Percentiles rank a stretch among this genome's conserved stretches.
Conservation (phyloP, 257 asterid genomes). For the Solanum piurae region DNA sequence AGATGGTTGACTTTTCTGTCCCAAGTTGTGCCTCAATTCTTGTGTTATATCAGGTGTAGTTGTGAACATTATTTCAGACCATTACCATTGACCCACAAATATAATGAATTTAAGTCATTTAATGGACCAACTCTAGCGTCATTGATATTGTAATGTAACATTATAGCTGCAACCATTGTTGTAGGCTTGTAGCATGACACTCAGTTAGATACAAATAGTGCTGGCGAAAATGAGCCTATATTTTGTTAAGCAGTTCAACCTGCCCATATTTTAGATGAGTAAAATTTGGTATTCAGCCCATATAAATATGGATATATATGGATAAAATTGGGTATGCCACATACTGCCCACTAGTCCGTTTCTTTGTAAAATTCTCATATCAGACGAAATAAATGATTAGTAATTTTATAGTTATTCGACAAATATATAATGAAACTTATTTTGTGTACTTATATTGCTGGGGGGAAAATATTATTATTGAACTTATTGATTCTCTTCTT, state of each 20-base stretch:
- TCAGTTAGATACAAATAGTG: not conserved
- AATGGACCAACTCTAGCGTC: not conserved
- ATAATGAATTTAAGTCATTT: not conserved
- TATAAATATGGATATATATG: not conserved
- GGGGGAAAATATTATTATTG: not conserved
- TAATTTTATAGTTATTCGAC: not conserved
- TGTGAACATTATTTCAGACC: not conserved
- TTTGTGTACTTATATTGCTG: not conserved
- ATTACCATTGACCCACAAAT: not conserved
- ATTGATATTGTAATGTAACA: not conserved
- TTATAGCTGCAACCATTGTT: not conserved
- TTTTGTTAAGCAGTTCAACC: not conserved
- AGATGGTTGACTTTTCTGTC: not conserved
- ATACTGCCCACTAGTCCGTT: not conserved
- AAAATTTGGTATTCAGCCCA: not conserved
- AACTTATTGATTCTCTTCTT: not conserved
- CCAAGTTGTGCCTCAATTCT: not conserved
- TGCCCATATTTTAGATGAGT: not conserved
- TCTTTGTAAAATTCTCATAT: not conserved
- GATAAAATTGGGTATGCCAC: not conserved
- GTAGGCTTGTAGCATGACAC: not conserved
- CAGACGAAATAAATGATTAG: not conserved
- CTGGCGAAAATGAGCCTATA: not conserved
- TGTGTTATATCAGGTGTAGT: not conserved
- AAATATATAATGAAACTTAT: not conserved